Base-by-base conservation (phyloP, 2,329 filamentous ascomycete genomes). In the Cadophora luteo-olivacea region DNA sequence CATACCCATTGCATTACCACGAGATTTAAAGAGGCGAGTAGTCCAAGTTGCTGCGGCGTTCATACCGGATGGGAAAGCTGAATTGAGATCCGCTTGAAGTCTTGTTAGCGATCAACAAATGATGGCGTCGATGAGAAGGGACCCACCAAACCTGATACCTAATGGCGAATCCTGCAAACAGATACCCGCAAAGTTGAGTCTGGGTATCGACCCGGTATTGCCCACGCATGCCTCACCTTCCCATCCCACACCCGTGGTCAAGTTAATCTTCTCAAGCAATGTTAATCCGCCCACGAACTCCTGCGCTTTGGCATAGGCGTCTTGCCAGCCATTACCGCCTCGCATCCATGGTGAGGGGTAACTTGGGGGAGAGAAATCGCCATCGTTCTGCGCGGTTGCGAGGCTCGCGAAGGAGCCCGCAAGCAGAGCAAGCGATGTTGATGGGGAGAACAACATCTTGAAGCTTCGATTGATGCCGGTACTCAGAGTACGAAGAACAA, bases 241-340 rank as follows among this genome's bases (percentile, higher is more conserved):
- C 76, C 76, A 79, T 29, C 77, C 77, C 24, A 91, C 90, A 79
- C 95, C 95, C 0, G 94, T 97, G 2, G 96, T 98, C 71, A 99
- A 80, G 79, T 98, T 98, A 81, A 98, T 93, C 81, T 95, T 95
- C 78, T 95, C 92, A 1, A 91, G 91, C 66, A 95, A 79, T 0
- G 91, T 94, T 87, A 95, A 92, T 60, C 87, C 85, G 68, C 87
- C 86, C 19, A 95, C 92, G 29, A 94, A 80, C 3, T 82, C 79
- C 68, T 89, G 85, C 0, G 92, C 92, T 76, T 91, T 93, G 64
- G 81, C 80, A 75, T 94, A 95, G 73, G 91, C 92, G 45, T 87
- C 86, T 33, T 82, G 82, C 92, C 92, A 95, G 3, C 72, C 74
- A 64, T 75, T 73, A 0, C 75, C 75, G 29, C 76, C 75, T 41